Base-by-base conservation (phyloP, 2,329 filamentous ascomycete species). In the Monosporascus sp. region DNA sequence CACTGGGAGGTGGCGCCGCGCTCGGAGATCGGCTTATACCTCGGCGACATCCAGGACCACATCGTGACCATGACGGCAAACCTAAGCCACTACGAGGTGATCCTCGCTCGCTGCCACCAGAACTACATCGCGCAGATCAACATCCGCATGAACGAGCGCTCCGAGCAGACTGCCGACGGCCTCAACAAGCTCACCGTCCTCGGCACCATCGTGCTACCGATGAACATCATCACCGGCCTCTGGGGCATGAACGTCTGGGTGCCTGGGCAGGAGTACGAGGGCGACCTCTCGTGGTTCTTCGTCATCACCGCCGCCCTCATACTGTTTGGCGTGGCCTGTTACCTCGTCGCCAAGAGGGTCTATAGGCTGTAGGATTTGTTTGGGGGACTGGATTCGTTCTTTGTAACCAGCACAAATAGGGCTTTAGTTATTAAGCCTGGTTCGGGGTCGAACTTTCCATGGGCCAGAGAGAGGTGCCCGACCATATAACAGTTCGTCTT, bases 121-220 rank as follows among this genome's bases (percentile, higher is more conserved):
- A 99, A 97, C 69, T 99, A 99, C 68, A 87, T 99, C n/a, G 94
- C 94, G 1, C 94, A 99, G 69, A 97, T 99, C 74, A 97, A 97
- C 71, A 96, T 97, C 63, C 85, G 91, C 65, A 97, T 97, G 93
- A 97, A 97, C 71, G 93, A 97, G 75, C 86, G 94, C 47, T 90
- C 95, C 68, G 93, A 99, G 70, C 86, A 95, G 73, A 99, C 94
- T 1, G 90, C 91, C 41, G 93, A 99, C 68, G 91, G 97, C 1
- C 81, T 99, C 14, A 92, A 92, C 58, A 96, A 94, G 70, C 81
- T 99, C 55, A 97, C 94, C 0, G 94, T 99, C 1, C 79, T 99
- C 1, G 94, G 94, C 59, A 99, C 94, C 6, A 97, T 99, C 61
- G 93, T 99, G 3, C 76, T 99, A 52, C 94, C 94, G 11, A 96